Conservation (phyloP, 306 rosid species). For the Bauhinia variegata region DNA sequence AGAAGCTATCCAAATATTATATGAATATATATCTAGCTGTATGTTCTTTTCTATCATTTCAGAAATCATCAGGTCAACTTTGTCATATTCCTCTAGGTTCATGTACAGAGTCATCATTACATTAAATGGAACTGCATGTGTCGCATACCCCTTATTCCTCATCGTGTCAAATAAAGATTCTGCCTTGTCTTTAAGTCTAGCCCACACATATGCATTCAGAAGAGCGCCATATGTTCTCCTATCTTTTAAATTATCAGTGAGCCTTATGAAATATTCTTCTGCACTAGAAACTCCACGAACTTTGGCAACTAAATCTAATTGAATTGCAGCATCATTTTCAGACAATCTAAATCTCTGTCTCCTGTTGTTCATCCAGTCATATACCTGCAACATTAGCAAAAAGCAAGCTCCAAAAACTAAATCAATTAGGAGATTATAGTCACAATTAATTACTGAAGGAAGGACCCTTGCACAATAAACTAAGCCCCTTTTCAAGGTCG, state of each 20-base stretch:
- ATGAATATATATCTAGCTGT: conserved; percentile 80
- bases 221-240: conserved; percentile 81
- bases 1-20: conserved; percentile 91
- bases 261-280: conserved; percentile 68
- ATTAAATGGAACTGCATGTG: conserved; percentile 76
- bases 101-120: conserved; percentile 97
- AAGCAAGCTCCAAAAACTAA: no score
- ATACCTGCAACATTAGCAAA: conserved; percentile 55
- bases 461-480: no score
- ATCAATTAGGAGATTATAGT: no score
- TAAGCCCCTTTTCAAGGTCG: no score
- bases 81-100: conserved; percentile 77
- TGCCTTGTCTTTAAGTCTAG: conserved; percentile 66
- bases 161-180: conserved; percentile 76
- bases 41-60: conserved; percentile 74
- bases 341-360: conserved; percentile 80
- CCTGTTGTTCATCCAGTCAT: conserved; percentile 89
- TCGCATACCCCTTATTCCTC: conserved; percentile 70
- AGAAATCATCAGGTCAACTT: conserved; percentile 71
- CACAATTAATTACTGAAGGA: no score
- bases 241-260: conserved; percentile 61
- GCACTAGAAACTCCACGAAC: conserved; percentile 77
- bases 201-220: conserved; percentile 74
- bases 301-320: conserved; percentile 81
- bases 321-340: conserved; percentile 81